These are phyloP conservation scores for Thalassiosira exigua DNA, from an alignment of 352 stramenopile genomes.

Conservation along the genomic window DNA sequence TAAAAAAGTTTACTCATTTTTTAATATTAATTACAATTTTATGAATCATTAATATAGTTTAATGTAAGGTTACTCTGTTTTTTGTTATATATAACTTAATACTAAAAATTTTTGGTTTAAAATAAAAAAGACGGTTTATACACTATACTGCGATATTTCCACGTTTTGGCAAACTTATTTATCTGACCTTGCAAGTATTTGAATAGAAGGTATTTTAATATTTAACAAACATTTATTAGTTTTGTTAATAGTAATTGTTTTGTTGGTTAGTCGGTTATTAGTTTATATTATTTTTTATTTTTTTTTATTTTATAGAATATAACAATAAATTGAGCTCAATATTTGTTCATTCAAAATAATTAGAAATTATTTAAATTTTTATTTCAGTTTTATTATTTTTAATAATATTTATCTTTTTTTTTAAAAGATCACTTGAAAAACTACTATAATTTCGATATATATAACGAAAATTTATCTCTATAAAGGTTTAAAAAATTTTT, in stretches of 20 bases:
- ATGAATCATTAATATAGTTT: not conserved
- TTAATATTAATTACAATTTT: conserved; percentile 1
- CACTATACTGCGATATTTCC: conserved; percentile 50
- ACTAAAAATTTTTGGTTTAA: conserved; percentile 2
- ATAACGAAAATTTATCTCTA: too few relatives aligned
- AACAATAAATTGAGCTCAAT: conserved; percentile 59
- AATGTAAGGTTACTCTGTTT: too few relatives aligned
- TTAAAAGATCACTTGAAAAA: too few relatives aligned
- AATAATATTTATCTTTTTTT: conserved; percentile 26
- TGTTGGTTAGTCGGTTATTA: conserved; percentile 47
- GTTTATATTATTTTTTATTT: not conserved
- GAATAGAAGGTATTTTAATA: conserved; percentile 45
- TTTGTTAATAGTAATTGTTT: conserved; percentile 29
- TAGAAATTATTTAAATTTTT: conserved; percentile 36
- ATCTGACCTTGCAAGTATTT: conserved; percentile 38
- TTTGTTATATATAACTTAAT: conserved; percentile 6
- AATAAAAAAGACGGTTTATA: conserved; percentile 34
- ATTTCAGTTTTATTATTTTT: conserved; percentile 34
- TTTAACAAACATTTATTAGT: conserved; percentile 52
- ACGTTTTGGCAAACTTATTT: conserved; percentile 54
- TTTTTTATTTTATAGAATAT: not conserved
- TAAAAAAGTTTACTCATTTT: conserved; percentile 1
- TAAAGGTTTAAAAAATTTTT: too few relatives aligned
- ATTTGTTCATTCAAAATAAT: conserved; percentile 45
- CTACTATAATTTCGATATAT: too few relatives aligned